Evolutionary conservation across 202 grass and related monocot species (phyloP), one percentile per base, ranked within the genome.

Genomic region (Schoenoplectus tabernaemontani): DNA sequence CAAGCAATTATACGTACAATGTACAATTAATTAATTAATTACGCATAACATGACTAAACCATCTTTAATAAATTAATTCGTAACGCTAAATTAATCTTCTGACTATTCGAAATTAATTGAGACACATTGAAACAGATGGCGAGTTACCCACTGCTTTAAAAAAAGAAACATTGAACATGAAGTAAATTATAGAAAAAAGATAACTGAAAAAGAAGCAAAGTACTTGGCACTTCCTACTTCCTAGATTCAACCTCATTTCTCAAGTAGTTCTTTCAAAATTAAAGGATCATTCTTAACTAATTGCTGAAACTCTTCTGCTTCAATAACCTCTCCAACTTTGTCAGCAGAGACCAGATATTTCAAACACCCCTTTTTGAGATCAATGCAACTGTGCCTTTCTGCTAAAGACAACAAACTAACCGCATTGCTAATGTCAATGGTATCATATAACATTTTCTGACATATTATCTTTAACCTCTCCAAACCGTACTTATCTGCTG

Each of bases 401-500:
- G 68, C 68, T 16, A 72, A 51, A 17, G 23, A 28, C 13, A 72
- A 16, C 68, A 72, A 48, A 1, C 9, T 2, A 48, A 72, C 42
- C 67, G 50, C 22, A 30, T 50, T 72, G 43, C 12, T 48, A 13
- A 9, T 50, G 24, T 72, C 68, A 30, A 72, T 32, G 12, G 23
- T 16, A 3, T 28, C 22, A 6, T 23, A 50, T 15, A 72, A 50
- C 12, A 51, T 72, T 23, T 83, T 53, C 73, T 84, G 57, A 5
- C 72, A 84, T 2, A 84, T 68, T 8, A 66, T 37, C 59, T 78
- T 84, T 28, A 84, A 72, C 33, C 82, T 84, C 60, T 84, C 82
- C 5, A 84, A 30, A 4, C 30, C 42, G 44, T 84, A 84, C 30
- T 59, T 36, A 36, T 84, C 82, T 3, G 73, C 72, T 5, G 73